Conservation (phyloP, 495 filamentous ascomycete genomes). For the Daldinia concentrica region DNA sequence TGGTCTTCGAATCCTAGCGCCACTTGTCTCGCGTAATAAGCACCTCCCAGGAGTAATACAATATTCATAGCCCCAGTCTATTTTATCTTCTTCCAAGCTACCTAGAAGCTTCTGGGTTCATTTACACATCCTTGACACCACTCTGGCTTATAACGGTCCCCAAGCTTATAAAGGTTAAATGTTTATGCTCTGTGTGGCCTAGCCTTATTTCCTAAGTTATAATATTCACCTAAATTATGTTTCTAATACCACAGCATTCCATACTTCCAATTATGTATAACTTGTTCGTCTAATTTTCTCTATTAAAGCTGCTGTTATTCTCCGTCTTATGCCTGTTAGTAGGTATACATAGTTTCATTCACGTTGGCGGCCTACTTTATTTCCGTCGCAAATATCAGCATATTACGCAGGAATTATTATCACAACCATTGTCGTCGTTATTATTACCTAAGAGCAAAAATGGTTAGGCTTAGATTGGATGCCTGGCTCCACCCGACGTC, state of each 20-base stretch:
- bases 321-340: constrained; percentile 7
- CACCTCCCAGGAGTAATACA: constrained; percentile 30
- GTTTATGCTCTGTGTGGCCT: not conserved
- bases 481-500: constrained; percentile 46
- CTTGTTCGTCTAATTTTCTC: constrained; percentile 2
- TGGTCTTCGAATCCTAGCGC: not conserved
- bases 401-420: constrained; percentile 12
- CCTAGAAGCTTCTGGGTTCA: constrained; percentile 4
- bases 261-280: constrained; percentile 25
- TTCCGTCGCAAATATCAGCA: not conserved
- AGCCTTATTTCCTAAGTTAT: constrained; percentile 2
- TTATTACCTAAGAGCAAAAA: constrained; percentile 32
- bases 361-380: constrained; percentile 25
- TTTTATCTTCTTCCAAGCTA: constrained; percentile 10
- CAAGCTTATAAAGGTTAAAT: not conserved
- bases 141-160: constrained; percentile 22
- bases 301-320: constrained; percentile 7
- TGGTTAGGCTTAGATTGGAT: constrained; percentile 49
- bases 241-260: constrained; percentile 5
- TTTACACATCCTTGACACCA: constrained; percentile 21
- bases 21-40: constrained; percentile 4
- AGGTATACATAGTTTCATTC: constrained; percentile 2
- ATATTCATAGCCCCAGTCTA: constrained; percentile 20
- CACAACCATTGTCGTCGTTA: constrained; percentile 15
- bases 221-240: not conserved